phyloP scores from a whole-genome alignment of 2,329 filamentous ascomycete species.

The Colletotrichum sp. region DNA sequence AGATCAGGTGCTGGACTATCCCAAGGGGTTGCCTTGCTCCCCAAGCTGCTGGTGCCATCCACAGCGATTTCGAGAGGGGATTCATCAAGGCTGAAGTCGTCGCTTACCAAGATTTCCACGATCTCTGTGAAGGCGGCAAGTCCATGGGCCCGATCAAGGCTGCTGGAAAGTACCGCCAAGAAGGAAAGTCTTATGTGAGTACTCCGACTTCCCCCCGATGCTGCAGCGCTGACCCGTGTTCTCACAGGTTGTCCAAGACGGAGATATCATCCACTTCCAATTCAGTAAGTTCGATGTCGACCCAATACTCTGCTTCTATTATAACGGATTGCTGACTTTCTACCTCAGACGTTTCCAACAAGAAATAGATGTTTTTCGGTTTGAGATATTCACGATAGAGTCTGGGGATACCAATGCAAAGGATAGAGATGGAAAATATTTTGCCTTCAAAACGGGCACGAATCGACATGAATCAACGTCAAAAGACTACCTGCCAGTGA shows the following conservation, averaged over 20 bases:
- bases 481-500: background rate
- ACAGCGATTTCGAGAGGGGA: constrained; percentile 47
- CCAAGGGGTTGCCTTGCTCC: constrained; percentile 41
- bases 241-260: constrained; percentile 39
- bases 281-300: constrained; percentile 34
- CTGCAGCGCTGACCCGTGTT: constrained; percentile 23
- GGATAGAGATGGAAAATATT: fast-evolving
- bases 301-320: too few relatives aligned
- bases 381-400: background rate
- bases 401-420: background rate
- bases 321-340: background rate
- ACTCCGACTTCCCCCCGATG: background rate
- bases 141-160: constrained; percentile 51
- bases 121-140: constrained; percentile 46
- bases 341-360: background rate
- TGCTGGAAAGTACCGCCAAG: constrained; percentile 49
- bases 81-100: constrained; percentile 53
- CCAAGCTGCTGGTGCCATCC: constrained; percentile 46
- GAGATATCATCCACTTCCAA: constrained; percentile 48
- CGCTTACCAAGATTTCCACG: constrained; percentile 48
- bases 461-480: background rate
- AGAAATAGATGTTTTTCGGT: background rate
- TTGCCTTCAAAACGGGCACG: background rate
- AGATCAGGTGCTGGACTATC: constrained; percentile 49
- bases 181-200: constrained; percentile 47